Evolutionary conservation across 257 asterid species (phyloP), one percentile per base, ranked within the genome.

Genomic region (Forsythia viridissima): DNA sequence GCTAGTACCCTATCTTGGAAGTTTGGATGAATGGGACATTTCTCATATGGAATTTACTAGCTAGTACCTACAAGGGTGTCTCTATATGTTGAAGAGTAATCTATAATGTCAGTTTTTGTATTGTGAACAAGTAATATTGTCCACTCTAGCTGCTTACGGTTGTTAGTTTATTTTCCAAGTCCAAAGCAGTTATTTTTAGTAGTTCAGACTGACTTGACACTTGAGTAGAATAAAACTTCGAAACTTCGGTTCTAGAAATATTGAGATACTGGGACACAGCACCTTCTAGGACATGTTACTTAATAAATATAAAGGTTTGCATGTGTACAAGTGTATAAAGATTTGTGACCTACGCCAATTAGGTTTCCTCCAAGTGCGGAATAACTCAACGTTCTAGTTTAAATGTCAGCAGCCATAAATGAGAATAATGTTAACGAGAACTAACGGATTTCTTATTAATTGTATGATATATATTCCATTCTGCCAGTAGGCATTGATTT

Each of bases 1-100:
- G 34, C 73, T 67, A 21, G 20, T 40, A 55, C 52, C 67, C 73
- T 73, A 82, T 77, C n/a, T 67, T 55, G 70, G 46, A 59, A 18
- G 71, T 57, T 38, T 48, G 43, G 24, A 74, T 57, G 12, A 41
- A 48, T 51, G 15, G 73, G 81, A n/a, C 18, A 24, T 63, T 68
- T 73, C 34, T 57, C 34, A 57, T 57, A 55, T 55, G 16, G 65
- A 55, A 55, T 55, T 55, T 18, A 5, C 30, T 24, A 21, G 39
- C 70, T 63, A 1, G 38, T 21, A 20, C 13, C 37, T n/a, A 61
- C 38, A 1, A 8, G 38, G 69, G 13, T 61, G 12, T 10, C 38
- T 61, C 69, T 24, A 52, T 52, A 61, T 9, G 37, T 20, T 24
- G 24, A 6, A n/a, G 66, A 57, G 30, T 57, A 18, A n/a, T 57